Evolutionary conservation across 1,284 basidiomycete genomes (phyloP).

Genomic region (Irpex rosettiformis): DNA sequence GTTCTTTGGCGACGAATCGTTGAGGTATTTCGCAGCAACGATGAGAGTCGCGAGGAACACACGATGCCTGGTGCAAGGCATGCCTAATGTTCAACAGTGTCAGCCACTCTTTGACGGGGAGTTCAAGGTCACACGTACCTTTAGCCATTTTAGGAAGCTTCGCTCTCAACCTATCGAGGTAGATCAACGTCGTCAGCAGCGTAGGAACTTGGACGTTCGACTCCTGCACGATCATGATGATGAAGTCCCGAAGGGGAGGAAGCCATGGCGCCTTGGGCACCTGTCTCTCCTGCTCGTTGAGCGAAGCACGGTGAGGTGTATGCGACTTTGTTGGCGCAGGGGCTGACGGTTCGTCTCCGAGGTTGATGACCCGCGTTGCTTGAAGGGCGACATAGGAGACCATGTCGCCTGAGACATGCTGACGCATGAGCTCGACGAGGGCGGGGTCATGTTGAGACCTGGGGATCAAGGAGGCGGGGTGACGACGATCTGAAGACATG

Average conservation of each 20-base stretch:
- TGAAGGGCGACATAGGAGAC: constrained; percentile 72
- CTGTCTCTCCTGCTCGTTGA: constrained; percentile 35
- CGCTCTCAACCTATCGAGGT: constrained; percentile 83
- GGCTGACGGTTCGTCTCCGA: constrained; percentile 43
- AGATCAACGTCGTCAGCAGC: constrained; percentile 89
- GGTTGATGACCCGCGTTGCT: constrained; percentile 60
- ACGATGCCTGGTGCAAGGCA: constrained; percentile 91
- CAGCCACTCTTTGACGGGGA: constrained; percentile 7
- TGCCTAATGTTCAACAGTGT: constrained; percentile 43
- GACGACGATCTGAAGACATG: constrained; percentile 34
- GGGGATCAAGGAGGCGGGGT: constrained; percentile 71
- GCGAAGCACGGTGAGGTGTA: constrained; percentile 46
- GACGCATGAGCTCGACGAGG: constrained; percentile 75
- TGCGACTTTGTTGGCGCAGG: constrained; percentile 51
- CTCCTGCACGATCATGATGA: constrained; percentile 77
- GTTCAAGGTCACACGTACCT: constrained; percentile 46
- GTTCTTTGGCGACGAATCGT: constrained; percentile 96
- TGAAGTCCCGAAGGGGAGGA: constrained; percentile 86
- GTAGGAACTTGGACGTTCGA: constrained; percentile 93
- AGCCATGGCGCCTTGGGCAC: constrained; percentile 32
- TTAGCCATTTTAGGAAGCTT: constrained; percentile 85
- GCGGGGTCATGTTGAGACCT: constrained; percentile 69
- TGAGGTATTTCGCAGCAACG: constrained; percentile 95
- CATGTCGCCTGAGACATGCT: constrained; percentile 80
- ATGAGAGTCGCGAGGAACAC: constrained; percentile 96